Evolutionary conservation across 345 rosid species (phyloP).

Genomic region (Citrus mangshanensis): DNA sequence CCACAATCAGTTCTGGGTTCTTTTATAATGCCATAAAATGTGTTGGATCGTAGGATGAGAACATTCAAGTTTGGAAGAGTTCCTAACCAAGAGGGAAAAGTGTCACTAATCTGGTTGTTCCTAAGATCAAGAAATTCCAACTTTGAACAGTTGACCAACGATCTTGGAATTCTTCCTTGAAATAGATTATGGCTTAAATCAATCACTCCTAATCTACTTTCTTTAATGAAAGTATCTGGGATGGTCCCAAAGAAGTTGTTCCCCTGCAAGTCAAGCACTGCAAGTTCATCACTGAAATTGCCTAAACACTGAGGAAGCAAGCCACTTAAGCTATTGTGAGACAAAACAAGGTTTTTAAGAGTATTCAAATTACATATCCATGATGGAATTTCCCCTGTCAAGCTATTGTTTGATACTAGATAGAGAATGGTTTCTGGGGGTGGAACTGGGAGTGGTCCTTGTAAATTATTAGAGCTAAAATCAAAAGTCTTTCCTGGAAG

Average conservation of each 20-base stretch:
- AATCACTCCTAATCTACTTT: background rate
- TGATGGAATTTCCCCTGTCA: slow-evolving; percentile 1
- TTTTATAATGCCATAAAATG: background rate
- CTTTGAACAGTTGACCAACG: background rate
- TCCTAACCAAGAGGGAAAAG: background rate
- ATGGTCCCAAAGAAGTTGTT: slow-evolving; percentile 10
- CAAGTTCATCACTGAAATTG: background rate
- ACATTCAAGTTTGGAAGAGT: background rate
- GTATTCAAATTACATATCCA: background rate
- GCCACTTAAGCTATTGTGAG: slow-evolving; percentile 17
- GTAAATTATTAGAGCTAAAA: background rate
- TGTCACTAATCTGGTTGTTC: background rate
- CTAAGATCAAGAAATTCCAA: slow-evolving; percentile 2
- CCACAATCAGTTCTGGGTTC: background rate
- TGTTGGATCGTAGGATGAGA: background rate
- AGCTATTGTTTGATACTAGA: background rate
- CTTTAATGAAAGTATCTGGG: background rate
- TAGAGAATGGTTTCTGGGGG: background rate
- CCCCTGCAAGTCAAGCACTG: background rate
- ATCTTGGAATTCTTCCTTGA: background rate
- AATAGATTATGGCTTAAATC: background rate
- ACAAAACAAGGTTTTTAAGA: background rate
- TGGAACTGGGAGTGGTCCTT: slow-evolving; percentile 22
- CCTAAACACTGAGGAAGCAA: slow-evolving; percentile 6
- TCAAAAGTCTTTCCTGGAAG: background rate